These are phyloP conservation scores for Apodospora peruviana DNA, from an alignment of 495 filamentous ascomycete species.

Conservation along the genomic window DNA sequence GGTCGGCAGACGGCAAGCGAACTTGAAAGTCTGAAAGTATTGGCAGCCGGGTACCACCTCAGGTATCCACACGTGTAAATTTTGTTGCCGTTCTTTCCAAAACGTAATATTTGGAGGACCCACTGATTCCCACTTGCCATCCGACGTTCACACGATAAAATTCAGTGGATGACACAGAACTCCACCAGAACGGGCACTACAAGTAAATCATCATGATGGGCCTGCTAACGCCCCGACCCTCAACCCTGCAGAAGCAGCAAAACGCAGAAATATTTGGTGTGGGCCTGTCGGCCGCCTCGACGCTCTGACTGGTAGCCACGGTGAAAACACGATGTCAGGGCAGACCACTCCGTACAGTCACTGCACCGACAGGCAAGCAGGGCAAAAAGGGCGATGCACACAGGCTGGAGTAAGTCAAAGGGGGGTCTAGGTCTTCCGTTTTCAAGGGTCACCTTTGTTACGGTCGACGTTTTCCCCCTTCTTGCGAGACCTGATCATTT, in stretches of 20 bases:
- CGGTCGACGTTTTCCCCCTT: too few relatives aligned
- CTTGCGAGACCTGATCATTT: too few relatives aligned
- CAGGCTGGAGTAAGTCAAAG: too few relatives aligned
- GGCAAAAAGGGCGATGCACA: too few relatives aligned
- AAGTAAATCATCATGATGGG: not conserved
- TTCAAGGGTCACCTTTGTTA: too few relatives aligned
- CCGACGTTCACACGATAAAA: not conserved
- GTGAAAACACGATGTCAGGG: not conserved
- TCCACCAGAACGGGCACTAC: not conserved
- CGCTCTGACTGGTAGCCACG: not conserved
- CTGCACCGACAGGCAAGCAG: too few relatives aligned
- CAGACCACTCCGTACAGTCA: too few relatives aligned
- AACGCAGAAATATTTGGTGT: not conserved
- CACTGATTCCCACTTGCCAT: slow-evolving; percentile 5
- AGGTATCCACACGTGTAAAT: slow-evolving; percentile 7
- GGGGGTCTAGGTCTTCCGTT: too few relatives aligned
- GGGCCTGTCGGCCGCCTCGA: too few relatives aligned
- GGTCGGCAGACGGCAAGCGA: not conserved
- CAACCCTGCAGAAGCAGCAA: not conserved
- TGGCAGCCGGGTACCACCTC: not conserved
- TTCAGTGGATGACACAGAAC: not conserved
- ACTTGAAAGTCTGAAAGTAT: not conserved
- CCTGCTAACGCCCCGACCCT: not conserved
- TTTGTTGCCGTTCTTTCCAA: not conserved
- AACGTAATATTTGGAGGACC: slow-evolving; percentile 1